These are phyloP conservation scores for Anthostomella pinea DNA, from an alignment of 2,329 filamentous ascomycete genomes.

Conservation along the genomic window DNA sequence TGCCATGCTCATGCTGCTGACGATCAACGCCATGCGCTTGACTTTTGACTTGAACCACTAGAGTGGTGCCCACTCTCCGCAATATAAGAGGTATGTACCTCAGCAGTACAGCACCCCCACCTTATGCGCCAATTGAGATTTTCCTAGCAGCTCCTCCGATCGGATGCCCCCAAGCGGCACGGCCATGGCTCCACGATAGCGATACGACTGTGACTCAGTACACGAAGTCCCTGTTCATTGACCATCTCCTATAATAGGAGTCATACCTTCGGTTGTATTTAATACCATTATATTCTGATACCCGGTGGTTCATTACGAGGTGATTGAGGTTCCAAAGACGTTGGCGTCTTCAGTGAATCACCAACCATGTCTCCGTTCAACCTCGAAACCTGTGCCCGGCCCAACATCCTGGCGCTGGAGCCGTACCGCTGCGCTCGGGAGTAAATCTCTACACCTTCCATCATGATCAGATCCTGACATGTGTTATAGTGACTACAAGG, in stretches of 20 bases:
- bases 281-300: too few species aligned
- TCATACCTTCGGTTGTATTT: too few species aligned
- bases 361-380: slow-evolving; percentile 62
- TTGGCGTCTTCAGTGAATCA: neutral
- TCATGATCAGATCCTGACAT: slow-evolving; percentile 27
- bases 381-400: slow-evolving; percentile 69
- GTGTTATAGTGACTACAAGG: slow-evolving; percentile 84
- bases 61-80: too few species aligned
- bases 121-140: slow-evolving; percentile 26
- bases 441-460: slow-evolving; percentile 46
- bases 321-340: neutral
- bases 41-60: too few species aligned
- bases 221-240: too few species aligned
- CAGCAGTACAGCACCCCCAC: slow-evolving; percentile 8
- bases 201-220: slow-evolving; percentile 18
- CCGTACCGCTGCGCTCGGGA: slow-evolving; percentile 81
- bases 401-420: slow-evolving; percentile 73
- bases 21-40: too few species aligned
- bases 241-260: too few species aligned
- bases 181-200: too few species aligned
- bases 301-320: too few species aligned
- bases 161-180: slow-evolving; percentile 18
- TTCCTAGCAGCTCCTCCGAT: slow-evolving; percentile 23
- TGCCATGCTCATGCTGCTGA: too few species aligned
- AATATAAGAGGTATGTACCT: slow-evolving; percentile 14